Evolutionary conservation across 345 rosid genomes (phyloP).

Genomic region (Sisymbrium irio): DNA sequence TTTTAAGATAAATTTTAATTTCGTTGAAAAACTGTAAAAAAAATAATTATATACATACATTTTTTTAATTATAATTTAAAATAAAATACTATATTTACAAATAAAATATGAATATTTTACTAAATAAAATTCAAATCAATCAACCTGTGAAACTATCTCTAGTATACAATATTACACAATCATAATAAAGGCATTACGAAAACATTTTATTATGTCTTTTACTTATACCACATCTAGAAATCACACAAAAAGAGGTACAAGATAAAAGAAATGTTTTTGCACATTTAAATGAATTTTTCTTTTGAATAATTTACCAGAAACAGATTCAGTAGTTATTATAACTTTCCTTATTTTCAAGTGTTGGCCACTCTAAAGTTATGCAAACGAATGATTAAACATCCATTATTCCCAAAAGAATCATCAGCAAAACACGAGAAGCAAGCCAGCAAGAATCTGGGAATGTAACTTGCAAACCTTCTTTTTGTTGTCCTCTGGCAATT

Average conservation of each 20-base stretch:
- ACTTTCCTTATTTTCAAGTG: slow-evolving; percentile 12
- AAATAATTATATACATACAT: no score
- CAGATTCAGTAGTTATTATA: neutral
- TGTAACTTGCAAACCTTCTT: slow-evolving; percentile 2
- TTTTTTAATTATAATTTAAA: no score
- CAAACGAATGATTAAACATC: slow-evolving; percentile 9
- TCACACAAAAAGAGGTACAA: neutral
- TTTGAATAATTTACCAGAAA: neutral
- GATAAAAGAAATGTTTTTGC: neutral
- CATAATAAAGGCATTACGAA: neutral
- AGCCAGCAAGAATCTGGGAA: neutral
- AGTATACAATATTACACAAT: neutral
- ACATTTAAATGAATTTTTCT: neutral
- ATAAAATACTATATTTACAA: no score
- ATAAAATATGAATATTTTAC: no score
- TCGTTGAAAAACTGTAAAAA: no score
- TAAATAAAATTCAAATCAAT: no score
- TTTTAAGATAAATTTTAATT: no score
- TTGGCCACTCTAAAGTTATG: slow-evolving; percentile 1
- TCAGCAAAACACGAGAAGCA: neutral
- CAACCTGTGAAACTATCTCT: no score
- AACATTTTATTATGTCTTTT: neutral
- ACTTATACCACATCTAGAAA: neutral
- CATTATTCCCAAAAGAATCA: slow-evolving; percentile 10
- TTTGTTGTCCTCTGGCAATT: neutral